Base-by-base conservation (phyloP, 2,329 filamentous ascomycete genomes). In the Trichoderma asperellum region DNA sequence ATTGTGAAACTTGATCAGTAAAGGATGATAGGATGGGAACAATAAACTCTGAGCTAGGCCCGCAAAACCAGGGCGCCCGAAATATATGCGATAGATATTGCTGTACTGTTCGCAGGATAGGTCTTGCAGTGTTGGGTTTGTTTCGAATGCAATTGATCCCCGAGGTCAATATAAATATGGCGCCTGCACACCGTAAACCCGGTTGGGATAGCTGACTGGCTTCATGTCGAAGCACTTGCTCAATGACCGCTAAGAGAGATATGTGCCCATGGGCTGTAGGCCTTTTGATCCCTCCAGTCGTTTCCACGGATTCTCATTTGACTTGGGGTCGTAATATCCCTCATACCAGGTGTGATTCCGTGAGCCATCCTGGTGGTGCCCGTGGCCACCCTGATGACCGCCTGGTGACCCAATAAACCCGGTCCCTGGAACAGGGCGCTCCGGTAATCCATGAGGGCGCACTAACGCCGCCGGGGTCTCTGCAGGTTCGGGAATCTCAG, bases 291-390 rank as follows among this genome's bases (percentile, higher is more conserved):
- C 79, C 77, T 90, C 88, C 24, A 90, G 78, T 10, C 76, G 77
- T 62, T 84, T 86, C 92, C 92, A 94, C 0, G 92, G 92, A 76
- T 94, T 92, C 76, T 89, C 84, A 73, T 92, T 88, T 71, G 90
- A 92, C 69, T 83, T 85, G 0, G 87, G 86, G 70, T 92, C 86
- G 77, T 93, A 94, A 77, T 92, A 92, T 43, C 84, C 88, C 49
- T 85, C 80, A 78, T 90, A 92, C 82, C 90, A 92, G 1, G 79
- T 80, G 29, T 52, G 21, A 70, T 81, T 69, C 40, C 32, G 21
- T 18, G 61, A 58, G 32, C 47, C 58, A 10, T 55, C 37, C 67
- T 66, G 40, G 72, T 70, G 21, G 72, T 70, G 21, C 7, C 47
- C 49, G 10, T 35, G 68, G 60, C 37, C 66, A 34, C 24, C 52